Evolutionary conservation across 2,329 filamentous ascomycete genomes (phyloP), one percentile per base, ranked within the genome.

Genomic region (Neurospora sp.): DNA sequence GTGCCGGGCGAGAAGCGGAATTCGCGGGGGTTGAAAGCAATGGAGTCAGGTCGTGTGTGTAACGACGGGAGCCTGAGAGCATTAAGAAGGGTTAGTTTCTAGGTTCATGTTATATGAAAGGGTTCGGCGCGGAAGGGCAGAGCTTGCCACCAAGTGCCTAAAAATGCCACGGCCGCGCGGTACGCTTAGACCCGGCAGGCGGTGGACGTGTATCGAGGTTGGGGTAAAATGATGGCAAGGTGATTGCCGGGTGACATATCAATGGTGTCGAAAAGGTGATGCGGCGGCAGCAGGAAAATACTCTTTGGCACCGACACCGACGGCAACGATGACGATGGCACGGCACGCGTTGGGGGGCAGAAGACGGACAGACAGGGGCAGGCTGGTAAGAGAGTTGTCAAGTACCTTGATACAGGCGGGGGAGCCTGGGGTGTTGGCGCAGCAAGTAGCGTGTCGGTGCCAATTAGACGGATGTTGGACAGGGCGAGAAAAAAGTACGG

Each of bases 1-100:
- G 52, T 75, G 79, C 78, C 70, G 73, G 73, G 73, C 72, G 23
- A 58, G n/a, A 62, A 62, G 52, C 66, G 67, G 40, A 52, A 67
- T 66, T 70, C 66, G 69, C 36, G n/a, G 62, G 23, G 33, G 38
- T 43, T 33, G 23, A 62, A 66, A 46, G 42, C 33, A 67, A 69
- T 13, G 11, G 4, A 19, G 19, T 42, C 5, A 67, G 38, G 66
- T 74, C 23, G 66, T 39, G 68, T 40, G 40, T 38, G 13, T 36
- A 46, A 28, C 13, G 40, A 52, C n/a, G 66, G 43, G 19, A 38
- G 52, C 66, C 38, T 42, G 23, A 28, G 33, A 38, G 67, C 66
- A 40, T 38, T 42, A 52, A 42, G n/a, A 67, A 38, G 42, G 2
- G 67, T 67, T 46, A 42, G 66, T 67, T 46, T 69, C 28, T 67